These are phyloP conservation scores for Huntiella omanensis DNA, from an alignment of 2,329 filamentous ascomycete species.

Conservation along the genomic window DNA sequence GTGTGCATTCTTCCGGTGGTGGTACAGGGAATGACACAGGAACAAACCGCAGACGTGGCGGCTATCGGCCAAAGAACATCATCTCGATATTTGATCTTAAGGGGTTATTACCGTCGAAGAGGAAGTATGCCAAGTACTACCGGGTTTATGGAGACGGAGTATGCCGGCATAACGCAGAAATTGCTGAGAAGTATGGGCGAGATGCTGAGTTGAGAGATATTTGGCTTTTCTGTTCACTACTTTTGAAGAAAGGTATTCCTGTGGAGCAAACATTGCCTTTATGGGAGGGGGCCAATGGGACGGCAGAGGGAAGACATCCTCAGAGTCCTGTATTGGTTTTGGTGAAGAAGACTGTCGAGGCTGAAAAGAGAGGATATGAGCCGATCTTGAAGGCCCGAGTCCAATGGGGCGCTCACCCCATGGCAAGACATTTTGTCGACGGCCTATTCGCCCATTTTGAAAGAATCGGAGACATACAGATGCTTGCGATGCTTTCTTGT, in stretches of 20 bases:
- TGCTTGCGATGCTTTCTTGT: slow-evolving; percentile 54
- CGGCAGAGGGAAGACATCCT: neutral
- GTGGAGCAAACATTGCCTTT: slow-evolving; percentile 35
- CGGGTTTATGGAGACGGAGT: slow-evolving; percentile 67
- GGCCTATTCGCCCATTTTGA: slow-evolving; percentile 48
- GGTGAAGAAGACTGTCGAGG: slow-evolving; percentile 21
- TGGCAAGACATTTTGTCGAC: slow-evolving; percentile 40
- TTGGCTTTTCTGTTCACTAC: slow-evolving; percentile 63
- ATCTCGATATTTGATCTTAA: slow-evolving; percentile 56
- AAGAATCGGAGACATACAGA: slow-evolving; percentile 43
- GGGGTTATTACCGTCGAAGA: slow-evolving; percentile 58
- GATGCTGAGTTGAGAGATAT: slow-evolving; percentile 52
- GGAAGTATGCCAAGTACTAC: slow-evolving; percentile 59
- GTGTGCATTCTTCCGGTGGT: slow-evolving; percentile 38
- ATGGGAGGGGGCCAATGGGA: neutral
- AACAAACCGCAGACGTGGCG: slow-evolving; percentile 25
- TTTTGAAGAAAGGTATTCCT: slow-evolving; percentile 60
- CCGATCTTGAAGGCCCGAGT: slow-evolving; percentile 34
- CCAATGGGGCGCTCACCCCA: slow-evolving; percentile 48
- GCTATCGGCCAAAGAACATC: slow-evolving; percentile 25
- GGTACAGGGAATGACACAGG: slow-evolving; percentile 29
- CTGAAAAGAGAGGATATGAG: slow-evolving; percentile 11
- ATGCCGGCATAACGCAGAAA: slow-evolving; percentile 64
- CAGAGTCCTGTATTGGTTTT: slow-evolving; percentile 37
- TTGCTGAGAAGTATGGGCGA: slow-evolving; percentile 53